phyloP scores from a whole-genome alignment of 441 rosid species.

The Pelargonium australe region DNA sequence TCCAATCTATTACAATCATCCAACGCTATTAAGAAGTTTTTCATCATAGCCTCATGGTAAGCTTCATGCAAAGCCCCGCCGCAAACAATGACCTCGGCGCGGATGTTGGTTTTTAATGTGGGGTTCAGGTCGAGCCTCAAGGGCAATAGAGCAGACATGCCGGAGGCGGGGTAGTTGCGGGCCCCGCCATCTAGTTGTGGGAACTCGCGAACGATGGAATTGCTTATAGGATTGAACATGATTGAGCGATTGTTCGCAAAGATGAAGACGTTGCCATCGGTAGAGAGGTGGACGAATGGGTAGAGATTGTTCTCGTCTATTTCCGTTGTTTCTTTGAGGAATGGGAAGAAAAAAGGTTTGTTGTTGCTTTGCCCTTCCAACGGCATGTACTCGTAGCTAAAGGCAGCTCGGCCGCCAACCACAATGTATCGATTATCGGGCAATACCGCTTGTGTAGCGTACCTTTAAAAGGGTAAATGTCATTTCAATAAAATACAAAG shows the following conservation, averaged over 20 bases:
- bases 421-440: slow-evolving; percentile 47
- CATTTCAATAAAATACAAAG: too few relatives aligned
- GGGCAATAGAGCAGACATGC: slow-evolving; percentile 47
- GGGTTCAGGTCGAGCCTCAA: slow-evolving; percentile 24
- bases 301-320: neutral
- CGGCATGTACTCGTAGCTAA: slow-evolving; percentile 52
- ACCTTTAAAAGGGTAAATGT: slow-evolving; percentile 31
- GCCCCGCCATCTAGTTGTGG: slow-evolving; percentile 47
- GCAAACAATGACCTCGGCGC: slow-evolving; percentile 46
- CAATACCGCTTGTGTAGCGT: slow-evolving; percentile 49
- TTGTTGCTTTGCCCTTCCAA: slow-evolving; percentile 29
- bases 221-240: slow-evolving; percentile 32
- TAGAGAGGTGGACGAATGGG: slow-evolving; percentile 49
- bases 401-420: slow-evolving; percentile 51
- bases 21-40: slow-evolving; percentile 32
- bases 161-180: slow-evolving; percentile 57
- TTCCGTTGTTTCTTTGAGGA: neutral
- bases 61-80: slow-evolving; percentile 50
- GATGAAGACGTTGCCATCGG: slow-evolving; percentile 61
- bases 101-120: slow-evolving; percentile 14
- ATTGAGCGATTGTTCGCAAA: slow-evolving; percentile 54
- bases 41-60: slow-evolving; percentile 26
- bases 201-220: slow-evolving; percentile 34
- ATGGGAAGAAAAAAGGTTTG: slow-evolving; percentile 10
- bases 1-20: slow-evolving; percentile 43